Conservation (phyloP, 352 stramenopile genomes). For the Blastocystis sp. region DNA sequence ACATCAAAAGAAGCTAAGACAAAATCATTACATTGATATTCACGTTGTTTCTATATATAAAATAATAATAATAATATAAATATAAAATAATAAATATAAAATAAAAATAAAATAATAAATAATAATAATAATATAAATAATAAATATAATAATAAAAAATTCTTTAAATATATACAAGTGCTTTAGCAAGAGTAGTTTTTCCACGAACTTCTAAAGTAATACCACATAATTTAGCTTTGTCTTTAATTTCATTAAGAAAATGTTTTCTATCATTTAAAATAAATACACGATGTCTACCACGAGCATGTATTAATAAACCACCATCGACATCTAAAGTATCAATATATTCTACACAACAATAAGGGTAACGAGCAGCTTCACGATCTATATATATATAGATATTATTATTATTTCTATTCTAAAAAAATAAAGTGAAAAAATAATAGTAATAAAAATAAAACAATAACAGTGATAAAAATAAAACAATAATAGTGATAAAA, state of each 20-base stretch:
- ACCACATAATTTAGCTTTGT: slow-evolving; percentile 19
- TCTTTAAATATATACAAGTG: no score
- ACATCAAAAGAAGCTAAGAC: slow-evolving; percentile 27
- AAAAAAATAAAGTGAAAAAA: no score
- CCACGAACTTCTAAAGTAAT: neutral
- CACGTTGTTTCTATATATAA: slow-evolving; percentile 26
- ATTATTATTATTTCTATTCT: no score
- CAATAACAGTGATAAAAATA: no score
- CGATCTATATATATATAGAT: slow-evolving; percentile 23
- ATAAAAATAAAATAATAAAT: no score
- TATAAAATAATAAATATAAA: no score
- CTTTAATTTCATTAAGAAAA: slow-evolving; percentile 17
- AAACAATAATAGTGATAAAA: no score
- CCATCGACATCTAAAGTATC: slow-evolving; percentile 17
- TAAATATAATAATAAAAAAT: no score
- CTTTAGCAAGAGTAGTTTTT: no score
- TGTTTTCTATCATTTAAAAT: slow-evolving; percentile 17
- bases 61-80: no score
- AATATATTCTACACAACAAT: slow-evolving; percentile 19
- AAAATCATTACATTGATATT: slow-evolving; percentile 33
- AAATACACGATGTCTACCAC: slow-evolving; percentile 28
- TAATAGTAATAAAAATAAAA: no score
- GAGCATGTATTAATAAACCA: slow-evolving; percentile 13
- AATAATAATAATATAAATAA: no score
- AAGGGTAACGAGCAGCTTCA: slow-evolving; percentile 28